Percentiles rank a stretch among this genome's conserved stretches.
Evolutionary conservation across 2,329 filamentous ascomycete genomes (phyloP).

Genomic region (Elsinoe batatas): DNA sequence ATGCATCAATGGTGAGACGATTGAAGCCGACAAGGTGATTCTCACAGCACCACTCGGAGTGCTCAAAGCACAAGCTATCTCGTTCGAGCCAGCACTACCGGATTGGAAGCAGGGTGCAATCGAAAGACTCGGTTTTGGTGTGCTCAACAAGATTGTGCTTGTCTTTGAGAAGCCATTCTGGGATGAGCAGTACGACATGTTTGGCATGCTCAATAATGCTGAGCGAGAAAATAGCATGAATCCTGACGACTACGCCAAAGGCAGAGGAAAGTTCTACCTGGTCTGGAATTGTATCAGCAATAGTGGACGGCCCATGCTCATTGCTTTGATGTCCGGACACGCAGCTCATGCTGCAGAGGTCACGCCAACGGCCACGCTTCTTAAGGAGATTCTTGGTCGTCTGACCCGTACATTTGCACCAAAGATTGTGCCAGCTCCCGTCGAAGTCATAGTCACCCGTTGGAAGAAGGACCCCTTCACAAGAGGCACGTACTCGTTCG

Average conservation of each 20-base stretch:
- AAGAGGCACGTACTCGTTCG: conserved; percentile 91
- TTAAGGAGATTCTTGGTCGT: conserved; percentile 70
- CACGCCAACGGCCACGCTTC: conserved; percentile 62
- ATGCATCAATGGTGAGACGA: conserved; percentile 64
- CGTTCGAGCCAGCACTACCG: conserved; percentile 87
- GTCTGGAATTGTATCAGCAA: conserved; percentile 96
- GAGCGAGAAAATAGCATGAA: conserved; percentile 58
- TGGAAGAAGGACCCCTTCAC: conserved; percentile 89
- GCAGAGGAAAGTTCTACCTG: conserved; percentile 87
- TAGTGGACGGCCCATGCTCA: conserved; percentile 71
- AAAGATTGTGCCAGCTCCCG: conserved; percentile 58
- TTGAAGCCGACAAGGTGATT: conserved; percentile 85
- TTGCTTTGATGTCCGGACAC: conserved; percentile 92
- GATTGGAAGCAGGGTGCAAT: conserved; percentile 76
- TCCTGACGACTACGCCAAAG: conserved; percentile 67
- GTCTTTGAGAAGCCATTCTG: conserved; percentile 87
- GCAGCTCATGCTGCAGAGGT: conserved; percentile 81
- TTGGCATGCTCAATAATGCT: conserved; percentile 76
- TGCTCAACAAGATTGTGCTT: conserved; percentile 87
- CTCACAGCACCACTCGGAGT: conserved; percentile 86
- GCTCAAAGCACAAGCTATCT: conserved; percentile 68
- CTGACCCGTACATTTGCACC: conserved; percentile 63
- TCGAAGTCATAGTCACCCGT: conserved; percentile 80
- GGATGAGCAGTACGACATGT: conserved; percentile 84
- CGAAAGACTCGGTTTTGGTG: conserved; percentile 75